phyloP scores from a whole-genome alignment of 441 rosid genomes.

The Omphalea diandra region DNA sequence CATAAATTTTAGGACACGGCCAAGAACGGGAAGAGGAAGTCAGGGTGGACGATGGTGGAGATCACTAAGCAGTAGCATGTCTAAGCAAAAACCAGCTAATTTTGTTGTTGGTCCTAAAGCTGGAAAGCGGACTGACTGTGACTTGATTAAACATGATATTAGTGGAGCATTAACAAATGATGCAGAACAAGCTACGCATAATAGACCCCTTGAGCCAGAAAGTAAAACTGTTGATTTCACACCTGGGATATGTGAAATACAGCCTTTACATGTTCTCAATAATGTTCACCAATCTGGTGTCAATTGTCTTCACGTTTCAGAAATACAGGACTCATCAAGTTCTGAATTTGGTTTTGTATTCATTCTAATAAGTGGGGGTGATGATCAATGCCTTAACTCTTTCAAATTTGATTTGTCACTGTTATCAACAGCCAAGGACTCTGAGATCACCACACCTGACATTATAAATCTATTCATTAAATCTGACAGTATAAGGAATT shows the following conservation, averaged over 20 bases:
- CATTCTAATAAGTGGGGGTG: slow-evolving; percentile 78
- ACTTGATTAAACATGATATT: slow-evolving; percentile 21
- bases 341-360: slow-evolving; percentile 38
- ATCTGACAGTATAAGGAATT: slow-evolving; percentile 25
- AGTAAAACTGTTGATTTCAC: slow-evolving; percentile 31
- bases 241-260: slow-evolving; percentile 50
- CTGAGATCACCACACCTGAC: slow-evolving; percentile 23
- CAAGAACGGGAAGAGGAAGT: slow-evolving; percentile 96
- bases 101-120: slow-evolving; percentile 20
- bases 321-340: slow-evolving; percentile 33
- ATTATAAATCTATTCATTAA: slow-evolving; percentile 20
- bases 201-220: slow-evolving; percentile 29
- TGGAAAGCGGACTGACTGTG: slow-evolving; percentile 24
- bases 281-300: slow-evolving; percentile 87
- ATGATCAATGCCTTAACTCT: slow-evolving; percentile 87
- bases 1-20: slow-evolving; percentile 68
- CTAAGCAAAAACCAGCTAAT: slow-evolving; percentile 30
- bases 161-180: slow-evolving; percentile 25
- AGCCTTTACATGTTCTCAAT: slow-evolving; percentile 52
- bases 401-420: slow-evolving; percentile 42
- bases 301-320: slow-evolving; percentile 77
- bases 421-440: slow-evolving; percentile 21
- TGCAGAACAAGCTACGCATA: slow-evolving; percentile 24
- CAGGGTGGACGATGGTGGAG: slow-evolving; percentile 95
- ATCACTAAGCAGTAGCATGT: slow-evolving; percentile 33